A percentile compares a stretch with the other conserved stretches of the same genome.
Evolutionary conservation across 2,329 filamentous ascomycete genomes (phyloP).

Genomic region (Phialophora macrospora): DNA sequence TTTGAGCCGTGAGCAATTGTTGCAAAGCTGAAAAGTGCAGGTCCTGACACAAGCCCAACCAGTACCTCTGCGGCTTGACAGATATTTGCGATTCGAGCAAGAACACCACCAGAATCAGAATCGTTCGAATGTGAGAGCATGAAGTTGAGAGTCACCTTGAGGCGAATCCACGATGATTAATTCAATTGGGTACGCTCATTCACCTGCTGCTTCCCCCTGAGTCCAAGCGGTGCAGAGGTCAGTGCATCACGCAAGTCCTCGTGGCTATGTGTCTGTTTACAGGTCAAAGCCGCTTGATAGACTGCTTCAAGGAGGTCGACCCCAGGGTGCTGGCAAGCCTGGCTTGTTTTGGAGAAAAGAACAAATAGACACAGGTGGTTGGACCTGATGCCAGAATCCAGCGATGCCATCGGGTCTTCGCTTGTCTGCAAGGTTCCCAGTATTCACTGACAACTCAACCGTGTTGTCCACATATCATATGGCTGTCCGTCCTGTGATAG

Average conservation of each 20-base stretch:
- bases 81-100: conserved; percentile 10
- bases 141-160: conserved; percentile 6
- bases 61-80: conserved; percentile 17
- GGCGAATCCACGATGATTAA: conserved; percentile 4
- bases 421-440: not conserved
- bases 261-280: not conserved
- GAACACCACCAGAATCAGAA: not conserved
- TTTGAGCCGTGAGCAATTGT: conserved; percentile 16
- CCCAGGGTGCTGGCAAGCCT: not conserved
- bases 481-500: not conserved
- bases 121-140: not conserved
- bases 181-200: not conserved
- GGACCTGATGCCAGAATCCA: not conserved
- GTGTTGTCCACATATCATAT: not conserved
- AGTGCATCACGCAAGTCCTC: not conserved
- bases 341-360: not conserved
- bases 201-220: not conserved
- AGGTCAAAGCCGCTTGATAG: not conserved
- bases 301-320: not conserved
- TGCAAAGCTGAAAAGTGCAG: conserved; percentile 14
- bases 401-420: not conserved
- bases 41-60: conserved; percentile 14
- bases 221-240: not conserved
- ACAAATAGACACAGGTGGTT: not conserved
- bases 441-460: not conserved